Base-by-base conservation (phyloP, 2,329 filamentous ascomycete species). In the Penicillium sp. region DNA sequence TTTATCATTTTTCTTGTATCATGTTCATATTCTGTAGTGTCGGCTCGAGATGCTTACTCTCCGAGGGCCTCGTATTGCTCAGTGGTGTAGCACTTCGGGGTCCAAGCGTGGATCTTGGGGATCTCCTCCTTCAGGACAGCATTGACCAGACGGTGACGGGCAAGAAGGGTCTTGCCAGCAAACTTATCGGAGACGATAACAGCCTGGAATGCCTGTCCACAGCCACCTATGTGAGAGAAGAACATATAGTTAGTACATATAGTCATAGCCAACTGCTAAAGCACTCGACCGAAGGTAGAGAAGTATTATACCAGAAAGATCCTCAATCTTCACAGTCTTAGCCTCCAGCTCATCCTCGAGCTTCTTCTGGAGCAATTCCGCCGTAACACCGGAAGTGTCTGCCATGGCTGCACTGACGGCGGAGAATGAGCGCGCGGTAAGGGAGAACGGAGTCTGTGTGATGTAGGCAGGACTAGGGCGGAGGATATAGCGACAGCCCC, bases 41-140 rank as follows among this genome's bases (percentile, higher is more conserved):
- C 9, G 24, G 26, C 26, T 28, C 26, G 45, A 30, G 2, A n/a
- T 13, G 4, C 22, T 22, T 55, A 55, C 38, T 55, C 53, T 10
- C 53, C 53, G n/a, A 55, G 53, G 7, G 53, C 53, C 80, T 91
- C 87, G 88, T 91, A 96, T 81, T 97, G 92, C 72, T 93, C 91
- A 0, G 92, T 91, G 9, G 93, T 97, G 81, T 93, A 91, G 77
- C 93, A 97, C 80, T 93, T 96, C 30, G 93, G 92, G 59, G 92
- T 96, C 93, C 93, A 97, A 42, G 93, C 93, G 81, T 97, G 93
- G 70, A 97, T 96, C 67, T 86, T 87, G 17, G 91, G 91, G 76
- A 97, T 96, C 80, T 97, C 93, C 51, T 89, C 86, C 81, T 93
- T 94, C 70, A 97, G 83, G 5, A 88, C 88, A 17, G 85, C 85